A percentile compares a stretch with the other conserved stretches of the same genome.
Conservation (phyloP, 192 early-diverging fungal genomes). For the Rhizoclosmatium globosum region DNA sequence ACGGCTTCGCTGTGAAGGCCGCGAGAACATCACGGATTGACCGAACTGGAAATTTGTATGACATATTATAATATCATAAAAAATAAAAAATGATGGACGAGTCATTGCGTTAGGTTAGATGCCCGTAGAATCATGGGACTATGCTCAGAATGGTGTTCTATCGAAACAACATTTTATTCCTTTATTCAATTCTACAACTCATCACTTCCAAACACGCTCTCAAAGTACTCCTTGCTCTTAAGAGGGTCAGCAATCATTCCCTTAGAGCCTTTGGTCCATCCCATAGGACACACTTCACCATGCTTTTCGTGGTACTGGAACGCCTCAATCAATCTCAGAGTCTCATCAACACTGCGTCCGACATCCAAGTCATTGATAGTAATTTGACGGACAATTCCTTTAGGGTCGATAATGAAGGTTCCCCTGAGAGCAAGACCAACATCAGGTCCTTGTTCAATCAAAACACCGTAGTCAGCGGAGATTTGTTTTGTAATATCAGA, state of each 20-base stretch:
- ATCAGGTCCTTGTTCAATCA: constrained; percentile 73
- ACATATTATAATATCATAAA: background rate
- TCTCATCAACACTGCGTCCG: constrained; percentile 77
- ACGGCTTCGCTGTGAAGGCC: background rate
- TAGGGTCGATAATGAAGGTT: constrained; percentile 90
- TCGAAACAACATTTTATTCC: background rate
- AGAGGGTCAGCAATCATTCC: constrained; percentile 80
- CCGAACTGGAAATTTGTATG: constrained; percentile 16
- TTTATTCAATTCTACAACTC: constrained; percentile 7
- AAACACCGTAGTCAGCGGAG: constrained; percentile 85
- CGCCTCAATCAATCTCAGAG: constrained; percentile 88
- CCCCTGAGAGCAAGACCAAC: constrained; percentile 80
- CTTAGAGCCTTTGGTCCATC: constrained; percentile 79
- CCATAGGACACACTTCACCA: constrained; percentile 50
- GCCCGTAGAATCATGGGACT: too few species aligned
- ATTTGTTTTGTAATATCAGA: constrained; percentile 91
- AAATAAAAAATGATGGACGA: too few species aligned
- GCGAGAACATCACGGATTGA: background rate
- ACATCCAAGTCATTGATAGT: constrained; percentile 80
- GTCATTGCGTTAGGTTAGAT: too few species aligned
- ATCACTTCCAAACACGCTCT: constrained; percentile 24
- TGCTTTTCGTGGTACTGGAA: constrained; percentile 90
- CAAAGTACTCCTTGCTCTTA: constrained; percentile 76
- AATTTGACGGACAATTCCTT: constrained; percentile 85
- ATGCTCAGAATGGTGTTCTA: background rate